phyloP scores from a whole-genome alignment of 1,139 yeast species.

The Saccharomyces uvarum region DNA sequence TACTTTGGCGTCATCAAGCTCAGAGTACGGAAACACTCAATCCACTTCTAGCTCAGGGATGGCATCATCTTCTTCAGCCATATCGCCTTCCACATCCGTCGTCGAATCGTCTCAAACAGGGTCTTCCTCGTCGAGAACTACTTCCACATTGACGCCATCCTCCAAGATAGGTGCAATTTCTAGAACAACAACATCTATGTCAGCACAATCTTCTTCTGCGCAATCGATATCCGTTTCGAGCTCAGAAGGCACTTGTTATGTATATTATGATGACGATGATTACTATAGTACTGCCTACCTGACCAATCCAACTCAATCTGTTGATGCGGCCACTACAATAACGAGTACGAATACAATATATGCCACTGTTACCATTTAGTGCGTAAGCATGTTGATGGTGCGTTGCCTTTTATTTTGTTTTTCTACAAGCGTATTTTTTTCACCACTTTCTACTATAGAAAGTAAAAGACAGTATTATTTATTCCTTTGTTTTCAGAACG shows the following conservation, averaged over 20 bases:
- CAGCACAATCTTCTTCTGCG: slow-evolving; percentile 1
- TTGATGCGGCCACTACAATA: slow-evolving; percentile 31
- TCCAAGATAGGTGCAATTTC: not conserved
- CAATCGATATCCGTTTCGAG: slow-evolving; percentile 8
- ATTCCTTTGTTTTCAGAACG: not conserved
- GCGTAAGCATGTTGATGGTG: not conserved
- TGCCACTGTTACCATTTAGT: slow-evolving; percentile 12
- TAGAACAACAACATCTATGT: slow-evolving; percentile 7
- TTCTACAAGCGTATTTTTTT: not conserved
- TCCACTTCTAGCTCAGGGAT: not conserved
- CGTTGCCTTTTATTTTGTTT: not conserved
- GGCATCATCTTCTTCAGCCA: not conserved
- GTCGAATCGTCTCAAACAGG: not conserved
- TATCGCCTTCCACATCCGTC: not conserved
- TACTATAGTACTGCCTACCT: slow-evolving; percentile 29
- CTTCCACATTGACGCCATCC: not conserved
- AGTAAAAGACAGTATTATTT: not conserved
- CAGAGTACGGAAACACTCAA: not conserved
- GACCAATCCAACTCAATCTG: slow-evolving; percentile 25
- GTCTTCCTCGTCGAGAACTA: slow-evolving; percentile 4
- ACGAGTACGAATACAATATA: slow-evolving; percentile 26
- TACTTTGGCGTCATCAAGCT: slow-evolving; percentile 1
- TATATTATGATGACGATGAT: slow-evolving; percentile 21
- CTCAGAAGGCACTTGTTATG: slow-evolving; percentile 22
- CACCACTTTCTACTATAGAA: not conserved